A percentile compares a stretch with the other conserved stretches of the same genome.
phyloP scores from a whole-genome alignment of 805 yeast species.

The Metschnikowia gelsemii region DNA sequence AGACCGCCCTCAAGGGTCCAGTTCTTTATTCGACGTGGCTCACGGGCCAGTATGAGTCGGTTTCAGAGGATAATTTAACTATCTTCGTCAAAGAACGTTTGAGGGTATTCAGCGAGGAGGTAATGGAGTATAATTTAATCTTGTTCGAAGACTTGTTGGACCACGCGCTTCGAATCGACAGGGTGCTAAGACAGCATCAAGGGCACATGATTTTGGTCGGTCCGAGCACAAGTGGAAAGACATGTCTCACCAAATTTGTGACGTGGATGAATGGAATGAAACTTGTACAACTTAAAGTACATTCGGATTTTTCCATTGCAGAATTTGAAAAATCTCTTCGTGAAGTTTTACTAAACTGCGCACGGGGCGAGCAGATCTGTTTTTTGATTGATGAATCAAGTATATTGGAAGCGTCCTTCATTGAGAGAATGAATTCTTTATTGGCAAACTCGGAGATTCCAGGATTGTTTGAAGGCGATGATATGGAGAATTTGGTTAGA shows the following conservation, averaged over 20 bases:
- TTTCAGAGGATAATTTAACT: conserved; percentile 45
- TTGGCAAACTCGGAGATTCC: conserved; percentile 92
- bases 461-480: conserved; percentile 81
- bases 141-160: conserved; percentile 70
- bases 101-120: conserved; percentile 75
- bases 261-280: conserved; percentile 87
- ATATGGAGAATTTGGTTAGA: conserved; percentile 49
- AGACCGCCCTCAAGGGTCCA: conserved; percentile 44
- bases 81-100: conserved; percentile 63
- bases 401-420: conserved; percentile 69
- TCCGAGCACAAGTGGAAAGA: conserved; percentile 76
- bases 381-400: conserved; percentile 80
- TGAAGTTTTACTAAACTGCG: conserved; percentile 45
- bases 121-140: conserved; percentile 56
- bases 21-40: conserved; percentile 76
- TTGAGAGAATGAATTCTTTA: conserved; percentile 91
- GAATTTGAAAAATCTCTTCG: conserved; percentile 72
- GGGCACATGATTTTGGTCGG: conserved; percentile 91
- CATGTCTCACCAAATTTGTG: conserved; percentile 74
- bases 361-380: conserved; percentile 60
- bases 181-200: conserved; percentile 80
- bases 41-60: conserved; percentile 59
- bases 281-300: conserved; percentile 57
- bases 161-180: conserved; percentile 73
- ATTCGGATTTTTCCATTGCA: conserved; percentile 48